These are phyloP conservation scores for Austroboletus eburneus DNA, from an alignment of 768 basidiomycete genomes.

Conservation along the genomic window DNA sequence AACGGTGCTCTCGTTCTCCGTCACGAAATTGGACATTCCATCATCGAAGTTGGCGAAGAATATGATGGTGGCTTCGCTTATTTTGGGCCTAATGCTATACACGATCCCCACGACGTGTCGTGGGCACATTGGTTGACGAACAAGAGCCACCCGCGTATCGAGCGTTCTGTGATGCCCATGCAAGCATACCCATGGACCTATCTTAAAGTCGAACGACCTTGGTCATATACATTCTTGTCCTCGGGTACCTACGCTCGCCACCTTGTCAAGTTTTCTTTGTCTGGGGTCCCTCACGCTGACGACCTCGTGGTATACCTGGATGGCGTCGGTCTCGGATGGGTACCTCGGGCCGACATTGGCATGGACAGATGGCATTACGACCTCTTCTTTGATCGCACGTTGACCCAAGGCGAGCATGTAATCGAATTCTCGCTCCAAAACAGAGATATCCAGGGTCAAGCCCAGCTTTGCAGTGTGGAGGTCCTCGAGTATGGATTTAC, in stretches of 20 bases:
- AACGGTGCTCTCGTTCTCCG: slow-evolving; percentile 75
- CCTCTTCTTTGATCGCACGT: slow-evolving; percentile 36
- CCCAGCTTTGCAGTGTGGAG: slow-evolving; percentile 77
- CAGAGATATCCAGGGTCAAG: slow-evolving; percentile 42
- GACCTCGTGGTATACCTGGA: slow-evolving; percentile 62
- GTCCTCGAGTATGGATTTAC: slow-evolving; percentile 66
- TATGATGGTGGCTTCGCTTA: slow-evolving; percentile 78
- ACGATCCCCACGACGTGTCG: slow-evolving; percentile 42
- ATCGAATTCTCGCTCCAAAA: slow-evolving; percentile 56
- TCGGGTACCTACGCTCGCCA: slow-evolving; percentile 60
- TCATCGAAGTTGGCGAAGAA: slow-evolving; percentile 77
- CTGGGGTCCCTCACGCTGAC: slow-evolving; percentile 53
- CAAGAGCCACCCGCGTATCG: slow-evolving; percentile 38
- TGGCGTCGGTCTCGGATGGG: slow-evolving; percentile 57
- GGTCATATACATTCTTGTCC: slow-evolving; percentile 57
- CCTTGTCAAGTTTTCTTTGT: slow-evolving; percentile 66
- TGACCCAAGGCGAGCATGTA: slow-evolving; percentile 52
- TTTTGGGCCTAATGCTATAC: slow-evolving; percentile 62
- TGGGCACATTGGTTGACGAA: slow-evolving; percentile 72
- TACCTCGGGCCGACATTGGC: slow-evolving; percentile 45
- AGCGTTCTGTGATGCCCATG: slow-evolving; percentile 71
- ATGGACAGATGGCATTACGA: slow-evolving; percentile 78
- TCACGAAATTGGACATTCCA: slow-evolving; percentile 78
- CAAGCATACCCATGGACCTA: slow-evolving; percentile 75
- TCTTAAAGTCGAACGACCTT: slow-evolving; percentile 56